Evolutionary conservation across 345 rosid genomes (phyloP).

Genomic region (Carallia brachiata): DNA sequence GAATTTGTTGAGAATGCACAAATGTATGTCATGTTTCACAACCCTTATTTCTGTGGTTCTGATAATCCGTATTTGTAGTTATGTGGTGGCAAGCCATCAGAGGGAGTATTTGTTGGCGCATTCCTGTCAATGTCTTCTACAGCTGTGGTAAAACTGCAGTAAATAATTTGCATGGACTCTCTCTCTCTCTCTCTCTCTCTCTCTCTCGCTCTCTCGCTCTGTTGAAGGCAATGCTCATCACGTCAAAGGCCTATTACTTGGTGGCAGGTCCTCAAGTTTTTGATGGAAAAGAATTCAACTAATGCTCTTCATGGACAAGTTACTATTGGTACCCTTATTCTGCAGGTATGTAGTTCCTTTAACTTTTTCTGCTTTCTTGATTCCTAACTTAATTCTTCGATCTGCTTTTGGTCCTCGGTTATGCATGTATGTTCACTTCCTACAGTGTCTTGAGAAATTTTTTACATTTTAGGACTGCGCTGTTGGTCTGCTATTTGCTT

Average conservation of each 20-base stretch:
- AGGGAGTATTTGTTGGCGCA: slow-evolving; percentile 87
- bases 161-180: background rate
- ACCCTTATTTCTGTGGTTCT: slow-evolving; percentile 13
- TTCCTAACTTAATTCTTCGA: background rate
- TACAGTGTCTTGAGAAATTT: slow-evolving; percentile 9
- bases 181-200: too few species aligned
- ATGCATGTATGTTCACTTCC: slow-evolving; percentile 8
- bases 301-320: slow-evolving; percentile 86
- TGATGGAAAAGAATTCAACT: slow-evolving; percentile 81
- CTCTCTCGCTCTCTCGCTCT: too few species aligned
- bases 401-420: background rate
- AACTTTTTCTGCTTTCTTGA: background rate
- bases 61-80: slow-evolving; percentile 47
- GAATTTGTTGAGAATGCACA: background rate
- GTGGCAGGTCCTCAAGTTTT: slow-evolving; percentile 73
- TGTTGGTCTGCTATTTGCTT: slow-evolving; percentile 88
- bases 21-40: background rate
- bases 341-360: slow-evolving; percentile 56
- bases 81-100: slow-evolving; percentile 87
- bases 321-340: slow-evolving; percentile 82
- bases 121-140: slow-evolving; percentile 95
- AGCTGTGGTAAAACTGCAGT: slow-evolving; percentile 64
- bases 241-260: background rate
- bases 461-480: slow-evolving; percentile 71
- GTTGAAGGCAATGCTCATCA: background rate